Conservation (phyloP, 192 early-diverging fungal genomes). For the Cetraspora pellucida region DNA sequence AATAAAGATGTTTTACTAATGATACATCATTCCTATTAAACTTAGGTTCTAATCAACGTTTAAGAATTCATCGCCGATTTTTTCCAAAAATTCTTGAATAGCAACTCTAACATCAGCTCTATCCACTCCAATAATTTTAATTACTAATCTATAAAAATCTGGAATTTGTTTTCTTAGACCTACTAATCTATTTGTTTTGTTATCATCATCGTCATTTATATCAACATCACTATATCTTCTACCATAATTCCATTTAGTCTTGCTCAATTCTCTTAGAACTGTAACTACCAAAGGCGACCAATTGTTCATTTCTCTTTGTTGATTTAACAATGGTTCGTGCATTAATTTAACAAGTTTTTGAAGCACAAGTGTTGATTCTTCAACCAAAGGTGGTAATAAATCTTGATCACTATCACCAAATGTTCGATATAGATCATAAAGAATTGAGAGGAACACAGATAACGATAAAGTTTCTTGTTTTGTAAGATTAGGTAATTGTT, state of each 20-base stretch:
- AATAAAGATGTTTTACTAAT: neutral
- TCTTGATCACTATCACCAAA: slow-evolving; percentile 51
- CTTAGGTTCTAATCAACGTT: slow-evolving; percentile 19
- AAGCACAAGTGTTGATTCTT: slow-evolving; percentile 49
- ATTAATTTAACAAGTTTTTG: slow-evolving; percentile 45
- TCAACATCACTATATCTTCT: slow-evolving; percentile 6
- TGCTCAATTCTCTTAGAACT: slow-evolving; percentile 45
- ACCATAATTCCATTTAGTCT: slow-evolving; percentile 35
- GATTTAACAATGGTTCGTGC: slow-evolving; percentile 41
- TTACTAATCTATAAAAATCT: slow-evolving; percentile 46
- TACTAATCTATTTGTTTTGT: slow-evolving; percentile 6
- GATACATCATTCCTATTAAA: neutral
- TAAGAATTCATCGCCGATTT: slow-evolving; percentile 39
- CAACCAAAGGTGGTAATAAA: slow-evolving; percentile 44
- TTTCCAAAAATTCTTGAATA: slow-evolving; percentile 50
- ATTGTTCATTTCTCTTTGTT: slow-evolving; percentile 45
- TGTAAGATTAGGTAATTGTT: slow-evolving; percentile 88
- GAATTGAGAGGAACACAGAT: slow-evolving; percentile 66
- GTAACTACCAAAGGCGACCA: slow-evolving; percentile 51
- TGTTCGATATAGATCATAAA: slow-evolving; percentile 70
- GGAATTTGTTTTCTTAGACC: slow-evolving; percentile 46
- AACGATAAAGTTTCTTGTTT: slow-evolving; percentile 87
- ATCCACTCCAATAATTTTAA: slow-evolving; percentile 48
- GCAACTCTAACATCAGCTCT: slow-evolving; percentile 45
- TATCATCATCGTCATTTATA: slow-evolving; percentile 22